These are phyloP conservation scores for Russula emetica DNA, from an alignment of 768 basidiomycete species.

Conservation along the genomic window DNA sequence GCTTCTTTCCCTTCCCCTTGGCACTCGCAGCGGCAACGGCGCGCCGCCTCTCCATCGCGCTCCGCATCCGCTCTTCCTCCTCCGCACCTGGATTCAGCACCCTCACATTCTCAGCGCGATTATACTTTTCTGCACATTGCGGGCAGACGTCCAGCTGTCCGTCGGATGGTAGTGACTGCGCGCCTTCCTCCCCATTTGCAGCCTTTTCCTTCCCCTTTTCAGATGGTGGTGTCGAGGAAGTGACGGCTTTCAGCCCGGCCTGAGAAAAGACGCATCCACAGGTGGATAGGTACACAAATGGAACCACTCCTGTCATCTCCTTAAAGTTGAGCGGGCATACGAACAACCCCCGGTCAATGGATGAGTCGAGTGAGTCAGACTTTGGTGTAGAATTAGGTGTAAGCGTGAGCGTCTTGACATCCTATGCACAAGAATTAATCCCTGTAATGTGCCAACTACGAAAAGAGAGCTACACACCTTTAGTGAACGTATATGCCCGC, in stretches of 20 bases:
- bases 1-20: conserved; percentile 55
- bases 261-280: conserved; percentile 94
- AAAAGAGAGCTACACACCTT: conserved; percentile 56
- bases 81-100: conserved; percentile 65
- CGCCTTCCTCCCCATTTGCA: conserved; percentile 14
- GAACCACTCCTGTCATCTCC: conserved; percentile 89
- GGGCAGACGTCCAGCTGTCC: conserved; percentile 61
- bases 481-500: conserved; percentile 83
- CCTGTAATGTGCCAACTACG: neutral
- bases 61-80: conserved; percentile 57
- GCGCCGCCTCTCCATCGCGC: conserved; percentile 53
- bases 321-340: conserved; percentile 89
- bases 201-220: conserved; percentile 31
- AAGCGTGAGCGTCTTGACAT: conserved; percentile 79
- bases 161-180: conserved; percentile 5
- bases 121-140: conserved; percentile 70
- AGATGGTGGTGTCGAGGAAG: conserved; percentile 37
- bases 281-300: conserved; percentile 79
- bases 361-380: conserved; percentile 38
- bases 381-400: conserved; percentile 61
- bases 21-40: conserved; percentile 54
- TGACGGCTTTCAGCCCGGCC: conserved; percentile 69
- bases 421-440: conserved; percentile 44
- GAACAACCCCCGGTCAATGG: conserved; percentile 59
- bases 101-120: conserved; percentile 50